Evolutionary conservation across 1,284 basidiomycete species (phyloP), one percentile per base, ranked within the genome.

Genomic region (Cryptococcus jaspeensis): DNA sequence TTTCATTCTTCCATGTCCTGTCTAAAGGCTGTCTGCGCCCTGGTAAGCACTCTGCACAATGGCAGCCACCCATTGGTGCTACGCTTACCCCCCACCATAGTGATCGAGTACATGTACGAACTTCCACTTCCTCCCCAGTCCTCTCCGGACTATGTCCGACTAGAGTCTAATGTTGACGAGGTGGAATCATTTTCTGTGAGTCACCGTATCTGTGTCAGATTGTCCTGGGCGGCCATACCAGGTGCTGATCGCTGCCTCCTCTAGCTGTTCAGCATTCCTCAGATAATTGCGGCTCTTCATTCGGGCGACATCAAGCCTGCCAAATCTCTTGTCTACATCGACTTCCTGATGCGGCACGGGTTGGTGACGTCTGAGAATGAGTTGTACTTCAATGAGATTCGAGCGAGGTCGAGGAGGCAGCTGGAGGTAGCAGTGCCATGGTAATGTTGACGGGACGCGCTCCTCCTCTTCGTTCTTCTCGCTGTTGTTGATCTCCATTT

Each of bases 141-240:
- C 23, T 71, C 69, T 12, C 38, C 69, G 9, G 72, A 74, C 37
- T 75, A 90, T 61, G 78, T 82, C 52, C 55, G 62, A 41, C 89
- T 90, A 0, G 81, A 80, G 47, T 93, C 93, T 0, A 81, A 85
- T 38, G 95, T 98, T 64, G 92, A 90, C 35, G 95, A 98, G 73
- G 94, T 97, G 4, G 92, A 96, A 70, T 87, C 85, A 88, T 65
- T 65, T 22, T 57, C 61, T n/a, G 70, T 75, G 48, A 57, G 70
- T 61, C 9, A 7, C 22, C 12, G n/a, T n/a, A n/a, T n/a, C n/a
- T n/a, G n/a, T n/a, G n/a, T n/a, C n/a, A n/a, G n/a, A 9, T 22
- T 15, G 7, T 12, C 13, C 41, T 15, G 36, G 3, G 18, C 16
- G 20, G 18, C 16, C n/a, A 20, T 28, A 22, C 23, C 40, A 18